Base-by-base conservation (phyloP, 257 asterid genomes). In the Leptodermis oblonga region DNA sequence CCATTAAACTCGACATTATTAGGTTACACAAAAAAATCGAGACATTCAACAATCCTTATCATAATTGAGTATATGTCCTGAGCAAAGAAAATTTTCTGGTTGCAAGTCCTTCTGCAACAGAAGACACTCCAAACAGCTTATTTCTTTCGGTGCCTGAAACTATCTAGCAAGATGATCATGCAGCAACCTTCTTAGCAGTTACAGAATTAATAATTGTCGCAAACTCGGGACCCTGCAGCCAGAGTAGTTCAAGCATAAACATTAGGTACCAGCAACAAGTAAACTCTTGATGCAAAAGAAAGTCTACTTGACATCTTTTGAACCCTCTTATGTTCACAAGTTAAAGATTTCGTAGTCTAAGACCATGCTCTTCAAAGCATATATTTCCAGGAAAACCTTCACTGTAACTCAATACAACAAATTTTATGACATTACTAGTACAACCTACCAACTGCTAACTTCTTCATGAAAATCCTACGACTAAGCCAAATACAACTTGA, bases 121-220 rank as follows among this genome's bases (percentile, higher is more conserved):
- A n/a, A 53, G 66, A 45, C 55, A 25, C 72, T 65, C 63, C 46
- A 28, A 23, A 36, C 39, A 70, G 71, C 54, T 78, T 66, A 65
- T 69, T 81, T 25, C 18, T 58, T 33, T 60, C 60, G 66, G 49
- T 23, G 36, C 69, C 36, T 25, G 41, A 61, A 41, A 39, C 59
- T 20, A 7, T 69, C 62, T 54, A 13, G 58, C 37, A 71, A 17
- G 60, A 80, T 88, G 60, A 80, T 88, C 87, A 94, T 46, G 89
- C 97, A 64, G 96, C 87, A 31, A 91, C 96, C 86, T 86, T 94
- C 88, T 94, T 94, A 59, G 95, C 83, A 39, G 97, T 86, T 65
- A 89, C 99, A 20, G 99, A 91, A 82, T 94, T 94, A 61, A 91
- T 80, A 45, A 94, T 91, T 30, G 97, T 83, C 12, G 96, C 96